These are phyloP conservation scores for Westerdykella aurantiaca DNA, from an alignment of 2,329 filamentous ascomycete species.

Conservation along the genomic window DNA sequence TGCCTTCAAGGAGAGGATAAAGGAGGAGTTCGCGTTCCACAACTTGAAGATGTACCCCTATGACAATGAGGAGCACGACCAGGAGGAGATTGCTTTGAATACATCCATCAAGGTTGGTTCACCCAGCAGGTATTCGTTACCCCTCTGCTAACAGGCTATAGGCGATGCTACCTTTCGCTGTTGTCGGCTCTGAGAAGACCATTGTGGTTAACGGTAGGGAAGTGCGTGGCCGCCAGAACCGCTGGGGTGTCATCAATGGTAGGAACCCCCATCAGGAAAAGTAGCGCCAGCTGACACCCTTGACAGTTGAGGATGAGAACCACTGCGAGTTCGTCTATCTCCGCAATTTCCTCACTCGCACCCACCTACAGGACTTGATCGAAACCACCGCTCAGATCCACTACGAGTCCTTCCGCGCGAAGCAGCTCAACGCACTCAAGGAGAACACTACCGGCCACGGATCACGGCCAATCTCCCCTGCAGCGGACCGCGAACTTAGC, in stretches of 20 bases:
- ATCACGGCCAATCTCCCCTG: constrained; percentile 90
- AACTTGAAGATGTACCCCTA: constrained; percentile 99
- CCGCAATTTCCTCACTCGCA: constrained; percentile 96
- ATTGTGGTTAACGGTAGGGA: constrained; percentile 97
- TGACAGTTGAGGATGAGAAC: constrained; percentile 84
- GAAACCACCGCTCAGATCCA: constrained; percentile 99
- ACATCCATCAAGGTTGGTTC: constrained; percentile 82
- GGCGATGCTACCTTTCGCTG: constrained; percentile 93
- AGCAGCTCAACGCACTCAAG: constrained; percentile 96
- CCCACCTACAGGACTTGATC: constrained; percentile 96
- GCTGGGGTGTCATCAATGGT: constrained; percentile 95
- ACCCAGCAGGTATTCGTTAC: too few relatives aligned
- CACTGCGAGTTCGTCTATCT: constrained; percentile 99
- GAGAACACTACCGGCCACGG: constrained; percentile 82
- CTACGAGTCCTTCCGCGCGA: constrained; percentile 99
- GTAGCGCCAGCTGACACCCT: constrained; percentile 10
- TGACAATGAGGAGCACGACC: constrained; percentile 97
- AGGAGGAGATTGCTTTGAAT: constrained; percentile 91
- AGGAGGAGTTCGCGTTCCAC: constrained; percentile 99
- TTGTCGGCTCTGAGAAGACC: constrained; percentile 95
- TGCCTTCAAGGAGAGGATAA: constrained; percentile 96
- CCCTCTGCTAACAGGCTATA: constrained; percentile 32
- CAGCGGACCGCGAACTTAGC: constrained; percentile 92
- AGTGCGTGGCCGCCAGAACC: constrained; percentile 95
- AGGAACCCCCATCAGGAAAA: neutral